Evolutionary conservation across 495 filamentous ascomycete genomes (phyloP), one percentile per base, ranked within the genome.

Genomic region (Trichoderma orchidacearum): DNA sequence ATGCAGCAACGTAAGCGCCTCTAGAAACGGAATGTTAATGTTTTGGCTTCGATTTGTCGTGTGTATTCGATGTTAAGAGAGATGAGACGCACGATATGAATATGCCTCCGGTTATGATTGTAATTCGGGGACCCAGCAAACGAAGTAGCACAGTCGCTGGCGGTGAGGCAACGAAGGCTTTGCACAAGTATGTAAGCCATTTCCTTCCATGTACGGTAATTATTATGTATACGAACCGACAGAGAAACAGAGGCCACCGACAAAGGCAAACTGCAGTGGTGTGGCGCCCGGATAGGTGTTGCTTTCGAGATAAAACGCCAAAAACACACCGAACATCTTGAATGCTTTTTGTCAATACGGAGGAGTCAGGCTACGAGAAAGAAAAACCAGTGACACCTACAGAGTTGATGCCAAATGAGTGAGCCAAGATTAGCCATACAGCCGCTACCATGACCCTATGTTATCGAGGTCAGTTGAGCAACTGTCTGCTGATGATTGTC

Each of bases 241-340:
- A 9, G 41, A 80, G 36, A 85, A 77, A 27, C 78, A 81, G 8
- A 86, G 68, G n/a, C 82, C 83, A 17, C 84, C 84, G 9, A 84
- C 77, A 55, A 86, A 84, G 35, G 84, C 84, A 54, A 80, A 87
- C 18, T 78, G 69, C 5, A 85, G 70, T 2, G 74, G 66, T 7
- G 75, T 79, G 21, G 82, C 81, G 6, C 71, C 75, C 0, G 80
- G 80, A 57, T 81, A 85, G 30, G 72, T 72, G 59, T 81, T 62
- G 51, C 72, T 58, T 0, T 74, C 68, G 30, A 84, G 72, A 58
- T 86, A 87, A 58, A 79, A 69, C 17, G 79, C 76, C 15, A 86
- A 77, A 63, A 80, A 80, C 1, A 72, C 64, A 57, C 74, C 75
- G 29, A 64, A 72, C n/a, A 81, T 76, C 41, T n/a, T 48, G 8